Percentiles rank a stretch among this genome's conserved stretches.
phyloP scores from a whole-genome alignment of 192 early-diverging fungal genomes.

The Coemansia umbellata region DNA sequence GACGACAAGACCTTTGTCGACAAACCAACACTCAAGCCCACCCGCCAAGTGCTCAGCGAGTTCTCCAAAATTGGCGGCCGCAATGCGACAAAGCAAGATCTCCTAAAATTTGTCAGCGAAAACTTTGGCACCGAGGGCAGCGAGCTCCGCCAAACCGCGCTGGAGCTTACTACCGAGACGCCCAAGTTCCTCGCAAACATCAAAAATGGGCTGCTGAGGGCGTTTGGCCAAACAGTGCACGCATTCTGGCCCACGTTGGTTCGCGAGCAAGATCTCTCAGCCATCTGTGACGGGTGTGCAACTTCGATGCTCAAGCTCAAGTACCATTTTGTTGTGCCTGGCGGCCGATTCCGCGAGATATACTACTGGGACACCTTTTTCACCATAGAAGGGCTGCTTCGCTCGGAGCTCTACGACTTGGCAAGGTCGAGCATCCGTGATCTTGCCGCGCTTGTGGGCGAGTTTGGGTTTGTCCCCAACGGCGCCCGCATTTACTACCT shows the following conservation, averaged over 20 bases:
- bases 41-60: conserved; percentile 45
- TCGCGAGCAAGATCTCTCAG: conserved; percentile 50
- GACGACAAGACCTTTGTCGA: conserved; percentile 78
- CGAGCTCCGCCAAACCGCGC: conserved; percentile 47
- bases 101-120: conserved; percentile 52
- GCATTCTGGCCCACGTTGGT: conserved; percentile 60
- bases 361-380: conserved; percentile 79
- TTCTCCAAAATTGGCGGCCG: conserved; percentile 50
- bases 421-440: conserved; percentile 57
- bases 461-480: conserved; percentile 70
- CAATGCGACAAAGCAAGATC: conserved; percentile 21
- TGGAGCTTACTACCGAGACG: conserved; percentile 30
- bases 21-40: conserved; percentile 62
- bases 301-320: conserved; percentile 55
- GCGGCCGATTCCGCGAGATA: conserved; percentile 67
- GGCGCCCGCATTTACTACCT: conserved; percentile 72
- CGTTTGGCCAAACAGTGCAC: conserved; percentile 51
- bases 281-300: conserved; percentile 55
- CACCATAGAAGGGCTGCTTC: conserved; percentile 60
- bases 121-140: conserved; percentile 57
- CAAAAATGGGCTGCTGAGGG: conserved; percentile 42
- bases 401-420: conserved; percentile 51
- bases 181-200: conserved; percentile 52
- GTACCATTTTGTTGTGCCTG: conserved; percentile 66
- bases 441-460: conserved; percentile 57